Conservation (phyloP, 2,329 filamentous ascomycete genomes). For the Aureobasidium musti region DNA sequence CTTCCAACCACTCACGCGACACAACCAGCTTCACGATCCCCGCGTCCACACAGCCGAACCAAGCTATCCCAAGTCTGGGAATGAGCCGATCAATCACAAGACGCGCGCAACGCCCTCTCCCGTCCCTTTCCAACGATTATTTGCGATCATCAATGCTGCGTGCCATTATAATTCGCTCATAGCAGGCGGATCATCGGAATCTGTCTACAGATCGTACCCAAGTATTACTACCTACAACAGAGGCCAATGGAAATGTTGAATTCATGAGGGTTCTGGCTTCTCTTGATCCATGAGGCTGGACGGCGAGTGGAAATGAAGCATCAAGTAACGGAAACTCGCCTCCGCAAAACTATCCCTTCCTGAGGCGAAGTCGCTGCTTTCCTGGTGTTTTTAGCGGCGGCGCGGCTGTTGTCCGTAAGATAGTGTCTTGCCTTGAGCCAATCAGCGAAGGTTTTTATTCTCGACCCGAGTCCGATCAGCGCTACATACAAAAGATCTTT, state of each 20-base stretch:
- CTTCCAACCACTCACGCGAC: slow-evolving; percentile 25
- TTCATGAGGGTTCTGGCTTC: not conserved
- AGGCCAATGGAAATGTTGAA: not conserved
- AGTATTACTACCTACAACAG: not conserved
- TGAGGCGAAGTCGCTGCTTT: slow-evolving; percentile 16
- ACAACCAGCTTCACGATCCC: slow-evolving; percentile 1
- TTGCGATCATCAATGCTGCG: not conserved
- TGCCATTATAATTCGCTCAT: slow-evolving; percentile 3
- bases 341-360: slow-evolving; percentile 9
- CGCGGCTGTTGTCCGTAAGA: slow-evolving; percentile 18
- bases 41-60: slow-evolving; percentile 6
- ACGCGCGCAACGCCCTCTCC: slow-evolving; percentile 22
- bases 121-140: not conserved
- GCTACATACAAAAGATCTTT: slow-evolving; percentile 26
- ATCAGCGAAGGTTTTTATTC: not conserved
- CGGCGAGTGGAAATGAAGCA: slow-evolving; percentile 24
- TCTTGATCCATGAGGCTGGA: slow-evolving; percentile 6
- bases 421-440: not conserved
- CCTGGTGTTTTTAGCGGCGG: not conserved
- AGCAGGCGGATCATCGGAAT: not conserved
- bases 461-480: slow-evolving; percentile 4
- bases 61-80: slow-evolving; percentile 21
- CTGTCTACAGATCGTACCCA: too few relatives aligned
- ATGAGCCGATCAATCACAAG: slow-evolving; percentile 25
- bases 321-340: slow-evolving; percentile 24